Conservation (phyloP, 1,139 yeast genomes). For the Kodamaea arcana region DNA sequence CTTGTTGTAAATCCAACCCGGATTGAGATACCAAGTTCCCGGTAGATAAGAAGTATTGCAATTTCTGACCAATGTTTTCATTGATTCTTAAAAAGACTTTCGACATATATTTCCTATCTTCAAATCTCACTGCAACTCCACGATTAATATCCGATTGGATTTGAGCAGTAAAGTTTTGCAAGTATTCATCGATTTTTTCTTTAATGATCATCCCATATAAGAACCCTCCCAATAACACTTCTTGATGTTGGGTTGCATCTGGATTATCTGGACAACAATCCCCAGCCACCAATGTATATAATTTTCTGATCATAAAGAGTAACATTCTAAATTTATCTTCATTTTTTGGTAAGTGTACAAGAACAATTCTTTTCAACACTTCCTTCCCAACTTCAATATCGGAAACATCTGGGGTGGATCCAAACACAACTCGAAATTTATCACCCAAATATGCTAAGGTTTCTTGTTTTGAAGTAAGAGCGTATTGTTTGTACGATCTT, state of each 20-base stretch:
- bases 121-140: constrained; percentile 78
- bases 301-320: constrained; percentile 90
- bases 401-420: constrained; percentile 80
- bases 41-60: constrained; percentile 91
- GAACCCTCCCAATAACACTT: constrained; percentile 92
- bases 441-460: constrained; percentile 92
- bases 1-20: constrained; percentile 97
- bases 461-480: constrained; percentile 75
- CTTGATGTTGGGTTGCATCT: constrained; percentile 99
- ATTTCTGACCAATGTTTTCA: constrained; percentile 90
- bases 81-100: constrained; percentile 77
- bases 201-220: constrained; percentile 94
- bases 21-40: constrained; percentile 97
- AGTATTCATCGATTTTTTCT: constrained; percentile 92
- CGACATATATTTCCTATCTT: constrained; percentile 76
- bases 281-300: constrained; percentile 92
- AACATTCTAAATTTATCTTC: constrained; percentile 81
- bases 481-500: constrained; percentile 81
- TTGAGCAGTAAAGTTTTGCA: constrained; percentile 68
- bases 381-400: constrained; percentile 91
- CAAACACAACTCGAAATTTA: constrained; percentile 90
- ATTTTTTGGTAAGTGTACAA: constrained; percentile 76
- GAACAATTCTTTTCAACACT: constrained; percentile 75
- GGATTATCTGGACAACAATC: constrained; percentile 98
- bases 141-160: constrained; percentile 78